Percentiles rank a stretch among this genome's conserved stretches.
Conservation (phyloP, 768 basidiomycete species). For the Xanthoconium purpureum region DNA sequence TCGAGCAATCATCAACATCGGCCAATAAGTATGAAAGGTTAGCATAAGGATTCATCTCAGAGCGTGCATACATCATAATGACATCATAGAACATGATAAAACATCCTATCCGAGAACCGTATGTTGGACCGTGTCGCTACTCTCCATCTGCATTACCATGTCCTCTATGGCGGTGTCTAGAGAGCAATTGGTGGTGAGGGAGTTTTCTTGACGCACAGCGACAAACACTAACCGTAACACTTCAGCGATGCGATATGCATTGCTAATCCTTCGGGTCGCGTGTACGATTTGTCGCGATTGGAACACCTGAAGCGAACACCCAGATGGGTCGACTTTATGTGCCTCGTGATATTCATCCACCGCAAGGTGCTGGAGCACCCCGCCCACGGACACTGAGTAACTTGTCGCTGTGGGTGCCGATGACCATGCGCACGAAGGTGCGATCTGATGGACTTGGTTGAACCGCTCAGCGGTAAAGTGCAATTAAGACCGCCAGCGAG, state of each 20-base stretch:
- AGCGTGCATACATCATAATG: too few relatives aligned
- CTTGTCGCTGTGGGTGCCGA: not conserved
- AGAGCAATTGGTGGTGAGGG: too few relatives aligned
- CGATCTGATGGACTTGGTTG: constrained; percentile 1
- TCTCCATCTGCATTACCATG: too few relatives aligned
- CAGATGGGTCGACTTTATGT: constrained; percentile 15
- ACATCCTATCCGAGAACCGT: too few relatives aligned
- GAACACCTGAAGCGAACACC: constrained; percentile 5
- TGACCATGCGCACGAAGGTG: constrained; percentile 18
- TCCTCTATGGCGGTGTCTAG: too few relatives aligned
- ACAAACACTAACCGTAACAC: constrained; percentile 3
- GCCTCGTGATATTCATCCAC: constrained; percentile 17
- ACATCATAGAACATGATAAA: too few relatives aligned
- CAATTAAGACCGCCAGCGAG: constrained; percentile 8
- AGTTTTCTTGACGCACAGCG: too few relatives aligned
- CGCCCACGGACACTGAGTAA: constrained; percentile 12
- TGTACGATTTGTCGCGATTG: constrained; percentile 1
- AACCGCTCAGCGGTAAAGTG: not conserved
- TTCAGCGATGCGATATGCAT: constrained; percentile 1
- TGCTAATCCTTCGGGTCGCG: not conserved
- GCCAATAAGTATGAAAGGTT: too few relatives aligned
- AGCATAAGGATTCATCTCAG: too few relatives aligned
- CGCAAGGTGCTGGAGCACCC: constrained; percentile 6
- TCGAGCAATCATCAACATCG: too few relatives aligned
- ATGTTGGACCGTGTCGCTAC: too few relatives aligned